Evolutionary conservation across 148 eudicot species (phyloP), one percentile per base, ranked within the genome.

Genomic region (Drosera capensis): DNA sequence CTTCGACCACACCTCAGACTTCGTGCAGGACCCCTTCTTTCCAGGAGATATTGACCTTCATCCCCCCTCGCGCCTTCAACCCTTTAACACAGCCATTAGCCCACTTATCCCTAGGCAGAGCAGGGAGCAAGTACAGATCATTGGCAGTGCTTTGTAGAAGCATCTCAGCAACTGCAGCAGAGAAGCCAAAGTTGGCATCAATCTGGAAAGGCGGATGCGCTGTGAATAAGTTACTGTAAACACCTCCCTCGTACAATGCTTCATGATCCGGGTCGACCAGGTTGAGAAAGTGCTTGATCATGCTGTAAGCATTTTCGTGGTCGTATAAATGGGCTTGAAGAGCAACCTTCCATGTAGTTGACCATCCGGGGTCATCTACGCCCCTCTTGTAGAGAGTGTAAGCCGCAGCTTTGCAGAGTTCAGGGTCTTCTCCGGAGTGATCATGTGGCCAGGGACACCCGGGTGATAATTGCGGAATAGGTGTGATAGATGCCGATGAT

Each of bases 161-260:
- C 85, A 87, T 82, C 56, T 87, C 96, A 16, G 96, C 73, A 48
- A 87, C 21, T 52, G 96, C 96, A 45, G 85, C 78, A 30, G 80
- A 67, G 49, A 86, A 86, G 0, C 96, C 96, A 14, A 87, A 78
- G 60, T 86, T 86, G 31, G 93, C 82, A 60, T 81, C 96, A 36
- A 86, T 86, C 60, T 86, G 96, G 57, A 86, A 81, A 52, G 93
- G 93, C 7, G 93, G 96, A 46, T 86, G 96, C 48, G 93, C 87
- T n/a, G 93, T 54, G 56, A 86, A 78, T 42, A 86, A 57, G 57
- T 86, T 86, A 56, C 84, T 74, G 42, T 86, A 86, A 23, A 86
- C 70, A 8, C 96, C 96, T 54, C 96, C 96, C 73, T 75, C 79
- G 45, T 40, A 75, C 19, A 51, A 53, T 0, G 56, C 55, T 53